Base-by-base conservation (phyloP, 129 eudicot species). In the Dittrichia graveolens region DNA sequence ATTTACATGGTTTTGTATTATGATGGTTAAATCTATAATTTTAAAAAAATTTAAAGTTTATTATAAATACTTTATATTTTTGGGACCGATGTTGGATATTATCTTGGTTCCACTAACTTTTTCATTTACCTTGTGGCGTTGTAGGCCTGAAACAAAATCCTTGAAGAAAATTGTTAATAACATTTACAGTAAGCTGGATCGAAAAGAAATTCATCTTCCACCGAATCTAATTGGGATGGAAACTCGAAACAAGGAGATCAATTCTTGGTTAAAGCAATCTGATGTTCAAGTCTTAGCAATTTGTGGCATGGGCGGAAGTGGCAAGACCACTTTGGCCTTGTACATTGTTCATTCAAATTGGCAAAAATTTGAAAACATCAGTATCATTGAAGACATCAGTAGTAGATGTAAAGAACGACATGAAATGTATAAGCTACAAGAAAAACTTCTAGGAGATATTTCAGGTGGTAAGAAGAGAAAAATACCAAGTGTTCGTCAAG, bases 221-320 rank as follows among this genome's bases (percentile, higher is more conserved):
- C 24, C 18, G 15, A 16, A 60, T 39, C 43, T 55, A 46, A 16
- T 44, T 16, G 65, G 79, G 50, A 64, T 75, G 44, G 54, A 43
- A 2, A 16, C 65, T 39, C 73, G 72, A 10, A 24, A 39, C 3
- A 13, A 75, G 41, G 24, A 64, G 8, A 38, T 75, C 10, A 49
- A 10, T 24, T 37, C 40, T n/a, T 52, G 62, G 72, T 63, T 75
- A 65, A 8, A 52, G 40, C 16, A 53, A 42, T 19, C 34, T 12
- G 12, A 75, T 52, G 15, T 52, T 11, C 34, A 55, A 5, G 6
- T 64, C 47, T 13, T 64, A 49, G 79, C 72, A 24, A 75, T 75
- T 38, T 75, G 53, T 2, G 79, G 79, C 8, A 48, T 75, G 59
- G 74, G 74, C 3, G 74, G 74, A 70, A 70, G 63, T 70, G 75